Evolutionary conservation across 768 basidiomycete species (phyloP).

Genomic region (Lactarius sanguifluus): DNA sequence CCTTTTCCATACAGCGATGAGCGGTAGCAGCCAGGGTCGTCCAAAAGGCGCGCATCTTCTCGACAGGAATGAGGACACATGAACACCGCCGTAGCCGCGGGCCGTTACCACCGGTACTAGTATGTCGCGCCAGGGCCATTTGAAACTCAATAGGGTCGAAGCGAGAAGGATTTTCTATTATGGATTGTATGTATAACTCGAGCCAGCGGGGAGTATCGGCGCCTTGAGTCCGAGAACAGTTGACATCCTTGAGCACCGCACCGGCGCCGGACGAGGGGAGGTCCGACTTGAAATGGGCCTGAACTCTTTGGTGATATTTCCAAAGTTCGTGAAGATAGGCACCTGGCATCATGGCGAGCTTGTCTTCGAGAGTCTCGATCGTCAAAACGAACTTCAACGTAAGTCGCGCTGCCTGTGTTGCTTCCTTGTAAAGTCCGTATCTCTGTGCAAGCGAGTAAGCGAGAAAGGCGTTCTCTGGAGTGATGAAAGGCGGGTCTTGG

Average conservation of each 20-base stretch:
- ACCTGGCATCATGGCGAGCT: background rate
- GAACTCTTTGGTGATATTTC: constrained; percentile 10
- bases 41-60: constrained; percentile 7
- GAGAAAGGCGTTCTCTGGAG: background rate
- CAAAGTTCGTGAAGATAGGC: constrained; percentile 10
- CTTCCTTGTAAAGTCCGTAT: constrained; percentile 6
- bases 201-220: background rate
- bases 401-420: background rate
- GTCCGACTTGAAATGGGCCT: background rate
- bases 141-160: constrained; percentile 13
- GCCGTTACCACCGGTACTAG: too few relatives aligned
- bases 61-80: background rate
- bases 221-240: background rate
- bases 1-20: background rate
- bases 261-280: background rate
- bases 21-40: background rate
- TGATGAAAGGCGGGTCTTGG: constrained; percentile 1
- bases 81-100: background rate
- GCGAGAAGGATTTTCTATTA: background rate
- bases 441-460: background rate
- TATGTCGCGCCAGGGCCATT: constrained; percentile 1
- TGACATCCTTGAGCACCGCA: background rate
- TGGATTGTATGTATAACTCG: background rate
- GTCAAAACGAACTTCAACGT: background rate
- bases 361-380: constrained; percentile 5